Conservation (phyloP, 768 basidiomycete species). For the Leccinum disarticulatum region DNA sequence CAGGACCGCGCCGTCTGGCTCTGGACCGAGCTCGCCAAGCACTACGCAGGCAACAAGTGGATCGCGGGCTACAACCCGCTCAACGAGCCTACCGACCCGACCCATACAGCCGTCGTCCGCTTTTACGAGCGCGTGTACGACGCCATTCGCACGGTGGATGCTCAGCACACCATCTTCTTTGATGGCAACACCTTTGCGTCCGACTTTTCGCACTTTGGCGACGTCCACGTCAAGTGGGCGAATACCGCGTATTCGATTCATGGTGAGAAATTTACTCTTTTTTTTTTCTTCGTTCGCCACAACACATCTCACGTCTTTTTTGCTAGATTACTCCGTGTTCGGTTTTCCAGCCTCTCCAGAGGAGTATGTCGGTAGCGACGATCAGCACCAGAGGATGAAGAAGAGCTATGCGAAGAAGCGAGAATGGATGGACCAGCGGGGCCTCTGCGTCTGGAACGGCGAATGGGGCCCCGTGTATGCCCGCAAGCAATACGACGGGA, state of each 20-base stretch:
- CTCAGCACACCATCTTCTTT: constrained; percentile 72
- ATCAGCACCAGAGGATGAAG: constrained; percentile 51
- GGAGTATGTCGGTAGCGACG: constrained; percentile 50
- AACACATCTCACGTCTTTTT: neutral
- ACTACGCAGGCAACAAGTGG: constrained; percentile 78
- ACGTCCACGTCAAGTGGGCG: constrained; percentile 58
- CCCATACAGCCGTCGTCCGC: constrained; percentile 58
- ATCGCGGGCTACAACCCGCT: constrained; percentile 85
- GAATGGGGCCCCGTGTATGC: constrained; percentile 87
- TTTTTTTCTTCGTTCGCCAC: neutral
- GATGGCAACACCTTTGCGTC: constrained; percentile 85
- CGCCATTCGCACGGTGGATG: constrained; percentile 71
- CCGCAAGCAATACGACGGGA: constrained; percentile 56
- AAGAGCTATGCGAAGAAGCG: constrained; percentile 72
- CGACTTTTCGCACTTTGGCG: constrained; percentile 72
- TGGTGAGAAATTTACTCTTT: constrained; percentile 36
- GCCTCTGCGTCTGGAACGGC: constrained; percentile 74
- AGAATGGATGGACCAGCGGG: constrained; percentile 70
- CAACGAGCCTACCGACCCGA: constrained; percentile 76
- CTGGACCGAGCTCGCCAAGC: constrained; percentile 72
- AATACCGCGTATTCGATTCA: constrained; percentile 80
- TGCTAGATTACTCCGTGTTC: constrained; percentile 39
- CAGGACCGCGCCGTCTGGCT: constrained; percentile 78
- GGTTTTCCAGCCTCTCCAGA: constrained; percentile 67
- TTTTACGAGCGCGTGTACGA: constrained; percentile 71